phyloP scores from a whole-genome alignment of 148 eudicot species.

The Silene conica region DNA sequence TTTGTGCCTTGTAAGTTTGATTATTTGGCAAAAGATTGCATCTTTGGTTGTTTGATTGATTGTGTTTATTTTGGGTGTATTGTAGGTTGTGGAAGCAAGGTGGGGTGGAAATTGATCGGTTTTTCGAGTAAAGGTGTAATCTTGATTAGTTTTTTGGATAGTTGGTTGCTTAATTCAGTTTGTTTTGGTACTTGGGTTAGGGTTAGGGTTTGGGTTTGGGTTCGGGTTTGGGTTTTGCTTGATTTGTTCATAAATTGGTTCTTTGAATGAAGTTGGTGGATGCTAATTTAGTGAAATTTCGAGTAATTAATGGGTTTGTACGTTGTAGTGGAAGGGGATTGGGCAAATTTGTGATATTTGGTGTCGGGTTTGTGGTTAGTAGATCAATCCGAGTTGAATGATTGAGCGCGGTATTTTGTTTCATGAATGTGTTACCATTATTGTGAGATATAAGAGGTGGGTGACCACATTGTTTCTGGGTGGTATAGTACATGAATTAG shows the following conservation, averaged over 20 bases:
- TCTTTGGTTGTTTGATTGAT: neutral
- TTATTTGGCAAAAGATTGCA: neutral
- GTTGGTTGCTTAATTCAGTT: conserved; percentile 9
- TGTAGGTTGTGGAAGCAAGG: conserved; percentile 13
- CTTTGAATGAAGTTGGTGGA: conserved; percentile 10
- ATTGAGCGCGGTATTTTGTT: conserved; percentile 19
- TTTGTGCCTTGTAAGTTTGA: neutral
- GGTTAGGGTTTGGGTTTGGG: too few relatives aligned
- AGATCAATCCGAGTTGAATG: conserved; percentile 12
- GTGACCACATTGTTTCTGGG: conserved; percentile 26
- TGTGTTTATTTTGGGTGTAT: conserved; percentile 12
- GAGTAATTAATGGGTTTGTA: conserved; percentile 10
- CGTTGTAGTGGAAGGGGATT: conserved; percentile 4
- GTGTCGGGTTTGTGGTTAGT: conserved; percentile 11
- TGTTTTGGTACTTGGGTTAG: conserved; percentile 9
- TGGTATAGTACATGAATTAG: conserved; percentile 19
- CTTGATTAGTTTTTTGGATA: conserved; percentile 23
- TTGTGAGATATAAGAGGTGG: conserved; percentile 20
- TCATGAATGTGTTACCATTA: conserved; percentile 19
- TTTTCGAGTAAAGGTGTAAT: conserved; percentile 21
- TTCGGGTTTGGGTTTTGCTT: too few relatives aligned
- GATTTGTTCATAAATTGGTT: conserved; percentile 2
- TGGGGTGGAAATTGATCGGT: conserved; percentile 8
- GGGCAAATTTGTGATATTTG: conserved; percentile 5
- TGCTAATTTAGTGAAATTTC: conserved; percentile 12